Conservation (phyloP, 208 protist genomes). For the Leishmania amazonensis region DNA sequence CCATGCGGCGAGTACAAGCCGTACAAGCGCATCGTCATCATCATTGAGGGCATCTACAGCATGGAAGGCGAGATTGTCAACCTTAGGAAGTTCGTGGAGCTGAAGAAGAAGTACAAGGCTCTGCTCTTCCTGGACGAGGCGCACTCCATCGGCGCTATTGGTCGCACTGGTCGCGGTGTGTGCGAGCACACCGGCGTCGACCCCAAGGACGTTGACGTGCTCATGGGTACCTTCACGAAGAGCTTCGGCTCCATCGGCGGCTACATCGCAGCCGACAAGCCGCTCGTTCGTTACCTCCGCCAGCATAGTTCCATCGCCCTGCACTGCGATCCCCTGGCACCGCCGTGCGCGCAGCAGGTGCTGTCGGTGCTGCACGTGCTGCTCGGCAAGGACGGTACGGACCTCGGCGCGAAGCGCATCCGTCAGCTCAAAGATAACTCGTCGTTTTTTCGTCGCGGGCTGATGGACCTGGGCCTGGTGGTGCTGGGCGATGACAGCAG, state of each 20-base stretch:
- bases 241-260: constrained; percentile 96
- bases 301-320: constrained; percentile 66
- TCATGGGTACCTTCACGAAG: constrained; percentile 98
- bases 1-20: constrained; percentile 74
- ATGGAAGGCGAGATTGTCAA: constrained; percentile 98
- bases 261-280: constrained; percentile 93
- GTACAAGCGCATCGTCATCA: constrained; percentile 91
- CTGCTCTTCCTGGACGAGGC: constrained; percentile 98
- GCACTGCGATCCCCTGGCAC: constrained; percentile 82
- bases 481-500: constrained; percentile 92
- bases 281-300: constrained; percentile 76
- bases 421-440: constrained; percentile 84
- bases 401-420: constrained; percentile 81
- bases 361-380: constrained; percentile 89
- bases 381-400: constrained; percentile 89
- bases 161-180: constrained; percentile 93
- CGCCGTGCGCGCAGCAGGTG: constrained; percentile 91
- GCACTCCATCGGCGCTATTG: constrained; percentile 98
- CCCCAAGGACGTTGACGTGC: constrained; percentile 92
- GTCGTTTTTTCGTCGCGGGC: constrained; percentile 81
- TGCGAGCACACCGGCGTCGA: constrained; percentile 92
- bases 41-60: constrained; percentile 98
- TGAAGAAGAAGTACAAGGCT: constrained; percentile 97
- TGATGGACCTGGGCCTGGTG: constrained; percentile 79
- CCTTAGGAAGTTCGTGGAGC: constrained; percentile 93